Conservation (phyloP, 371 early-diverging fungal genomes). For the Actinomucor elegans region DNA sequence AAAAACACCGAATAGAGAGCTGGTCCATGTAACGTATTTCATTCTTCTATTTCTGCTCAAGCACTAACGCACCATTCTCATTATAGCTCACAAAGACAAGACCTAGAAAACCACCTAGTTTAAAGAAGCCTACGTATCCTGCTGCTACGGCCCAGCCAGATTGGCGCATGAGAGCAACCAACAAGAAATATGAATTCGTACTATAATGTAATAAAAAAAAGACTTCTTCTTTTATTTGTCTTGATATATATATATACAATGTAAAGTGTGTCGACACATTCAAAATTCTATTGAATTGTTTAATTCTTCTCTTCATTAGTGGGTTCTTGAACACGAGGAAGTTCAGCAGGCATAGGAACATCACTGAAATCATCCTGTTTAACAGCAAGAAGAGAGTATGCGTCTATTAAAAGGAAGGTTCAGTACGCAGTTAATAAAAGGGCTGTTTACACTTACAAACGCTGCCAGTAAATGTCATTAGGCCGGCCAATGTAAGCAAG, state of each 20-base stretch:
- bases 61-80: background rate
- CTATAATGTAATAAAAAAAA: too few relatives aligned
- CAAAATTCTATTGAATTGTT: background rate
- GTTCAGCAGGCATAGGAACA: conserved; percentile 44
- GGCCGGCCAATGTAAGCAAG: conserved; percentile 41
- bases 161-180: conserved; percentile 18
- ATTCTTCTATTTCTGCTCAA: background rate
- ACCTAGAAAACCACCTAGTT: conserved; percentile 24
- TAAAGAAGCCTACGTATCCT: conserved; percentile 18
- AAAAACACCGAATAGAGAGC: background rate
- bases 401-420: conserved; percentile 23
- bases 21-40: conserved; percentile 15
- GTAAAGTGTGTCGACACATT: background rate
- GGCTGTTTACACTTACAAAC: conserved; percentile 43
- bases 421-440: background rate
- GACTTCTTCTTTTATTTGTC: too few relatives aligned
- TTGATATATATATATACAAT: background rate
- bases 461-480: conserved; percentile 51
- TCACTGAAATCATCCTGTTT: conserved; percentile 65
- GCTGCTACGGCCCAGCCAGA: conserved; percentile 22
- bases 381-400: conserved; percentile 58
- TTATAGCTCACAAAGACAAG: conserved; percentile 20
- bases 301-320: conserved; percentile 23
- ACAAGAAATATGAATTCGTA: conserved; percentile 11
- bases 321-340: conserved; percentile 36